Evolutionary conservation across 2,329 filamentous ascomycete species (phyloP).

Genomic region (Colletotrichum scovillei): DNA sequence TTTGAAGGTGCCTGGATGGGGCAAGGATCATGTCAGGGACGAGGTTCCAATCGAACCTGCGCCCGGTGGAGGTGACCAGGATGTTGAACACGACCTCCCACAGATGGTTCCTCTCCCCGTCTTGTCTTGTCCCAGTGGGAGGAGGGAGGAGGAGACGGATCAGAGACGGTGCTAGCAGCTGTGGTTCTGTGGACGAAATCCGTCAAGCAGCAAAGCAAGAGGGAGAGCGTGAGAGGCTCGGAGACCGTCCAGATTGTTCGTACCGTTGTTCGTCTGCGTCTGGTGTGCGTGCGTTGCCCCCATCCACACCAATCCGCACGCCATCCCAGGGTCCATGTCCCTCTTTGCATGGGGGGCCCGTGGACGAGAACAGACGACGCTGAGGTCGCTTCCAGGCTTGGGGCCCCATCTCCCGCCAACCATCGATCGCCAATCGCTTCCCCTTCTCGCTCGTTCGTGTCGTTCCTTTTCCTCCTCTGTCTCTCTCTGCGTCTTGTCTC

Average conservation of each 20-base stretch:
- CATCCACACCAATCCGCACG: constrained; percentile 11
- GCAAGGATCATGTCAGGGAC: constrained; percentile 32
- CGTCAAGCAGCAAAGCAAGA: background rate
- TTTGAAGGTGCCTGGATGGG: background rate
- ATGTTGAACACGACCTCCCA: constrained; percentile 6
- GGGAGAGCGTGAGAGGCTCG: background rate
- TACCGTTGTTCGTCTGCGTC: background rate
- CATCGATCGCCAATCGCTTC: constrained; percentile 37
- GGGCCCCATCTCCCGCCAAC: constrained; percentile 35
- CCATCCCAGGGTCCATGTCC: constrained; percentile 31
- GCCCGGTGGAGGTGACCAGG: constrained; percentile 25
- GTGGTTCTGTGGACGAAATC: too few species aligned
- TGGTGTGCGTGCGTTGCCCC: background rate
- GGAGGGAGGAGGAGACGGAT: background rate
- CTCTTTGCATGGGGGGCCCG: constrained; percentile 26
- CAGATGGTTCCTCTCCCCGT: background rate
- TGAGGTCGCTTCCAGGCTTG: constrained; percentile 35
- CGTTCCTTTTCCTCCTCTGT: constrained; percentile 33
- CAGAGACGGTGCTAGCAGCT: background rate
- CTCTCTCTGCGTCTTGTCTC: constrained; percentile 20
- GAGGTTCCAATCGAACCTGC: constrained; percentile 32
- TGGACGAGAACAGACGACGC: constrained; percentile 33
- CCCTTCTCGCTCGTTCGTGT: constrained; percentile 34
- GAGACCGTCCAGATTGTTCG: background rate
- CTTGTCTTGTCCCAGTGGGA: background rate